These are phyloP conservation scores for Phytophthora meadii DNA, from an alignment of 352 stramenopile genomes.

Conservation along the genomic window DNA sequence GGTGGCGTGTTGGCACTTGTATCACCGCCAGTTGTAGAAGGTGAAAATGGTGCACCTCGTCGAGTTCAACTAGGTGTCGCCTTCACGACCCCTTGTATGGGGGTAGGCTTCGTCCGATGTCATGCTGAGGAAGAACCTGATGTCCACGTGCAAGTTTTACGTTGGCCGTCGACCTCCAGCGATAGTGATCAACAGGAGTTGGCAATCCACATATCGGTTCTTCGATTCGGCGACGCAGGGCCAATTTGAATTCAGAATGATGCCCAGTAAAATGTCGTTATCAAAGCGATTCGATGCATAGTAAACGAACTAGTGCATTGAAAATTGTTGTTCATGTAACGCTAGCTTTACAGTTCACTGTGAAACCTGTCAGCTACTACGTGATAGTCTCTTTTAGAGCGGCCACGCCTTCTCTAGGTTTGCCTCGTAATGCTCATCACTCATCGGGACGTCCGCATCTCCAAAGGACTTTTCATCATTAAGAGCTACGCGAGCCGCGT, in stretches of 20 bases:
- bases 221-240: constrained; percentile 13
- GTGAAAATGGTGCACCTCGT: background rate
- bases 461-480: background rate
- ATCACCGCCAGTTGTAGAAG: background rate
- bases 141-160: constrained; percentile 61
- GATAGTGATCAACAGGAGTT: constrained; percentile 15
- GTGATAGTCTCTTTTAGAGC: background rate
- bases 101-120: constrained; percentile 57
- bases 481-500: background rate
- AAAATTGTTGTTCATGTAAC: no score
- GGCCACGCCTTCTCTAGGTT: background rate
- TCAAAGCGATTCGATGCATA: no score
- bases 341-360: no score
- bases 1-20: constrained; percentile 60
- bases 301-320: no score
- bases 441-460: background rate
- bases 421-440: background rate
- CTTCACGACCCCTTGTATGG: constrained; percentile 78
- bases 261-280: no score
- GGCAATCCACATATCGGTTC: constrained; percentile 36
- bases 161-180: constrained; percentile 22
- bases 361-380: no score
- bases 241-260: background rate
- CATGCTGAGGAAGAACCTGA: constrained; percentile 11
- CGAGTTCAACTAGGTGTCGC: constrained; percentile 58